Evolutionary conservation across 495 filamentous ascomycete genomes (phyloP).

Genomic region (Annulohypoxylon maeteangense): DNA sequence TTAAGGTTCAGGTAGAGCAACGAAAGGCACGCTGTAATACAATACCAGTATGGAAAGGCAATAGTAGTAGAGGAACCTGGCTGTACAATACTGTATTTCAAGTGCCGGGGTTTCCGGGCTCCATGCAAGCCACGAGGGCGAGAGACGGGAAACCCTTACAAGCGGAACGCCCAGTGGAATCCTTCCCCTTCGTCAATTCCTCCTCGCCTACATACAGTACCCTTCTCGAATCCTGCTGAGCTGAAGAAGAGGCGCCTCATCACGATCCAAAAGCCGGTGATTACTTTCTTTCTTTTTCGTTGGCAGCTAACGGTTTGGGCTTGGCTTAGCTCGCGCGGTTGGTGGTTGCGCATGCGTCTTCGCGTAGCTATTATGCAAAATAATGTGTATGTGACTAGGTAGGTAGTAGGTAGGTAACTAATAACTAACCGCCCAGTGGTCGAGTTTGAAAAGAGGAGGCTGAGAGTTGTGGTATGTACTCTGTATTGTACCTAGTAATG

Average conservation of each 20-base stretch:
- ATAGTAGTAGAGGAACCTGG: not conserved
- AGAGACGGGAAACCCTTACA: constrained; percentile 29
- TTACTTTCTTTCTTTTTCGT: not conserved
- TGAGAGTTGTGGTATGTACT: constrained; percentile 24
- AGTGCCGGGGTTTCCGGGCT: constrained; percentile 36
- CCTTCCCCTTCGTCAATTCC: not conserved
- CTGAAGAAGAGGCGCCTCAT: not conserved
- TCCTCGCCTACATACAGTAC: not conserved
- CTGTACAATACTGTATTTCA: constrained; percentile 9
- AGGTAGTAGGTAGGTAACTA: not conserved
- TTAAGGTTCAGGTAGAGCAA: no score
- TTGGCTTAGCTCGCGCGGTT: not conserved
- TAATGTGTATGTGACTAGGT: no score
- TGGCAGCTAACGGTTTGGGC: constrained; percentile 2
- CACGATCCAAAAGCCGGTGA: not conserved
- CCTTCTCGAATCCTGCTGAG: not conserved
- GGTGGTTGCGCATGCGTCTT: not conserved
- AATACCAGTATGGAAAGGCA: no score
- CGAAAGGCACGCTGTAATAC: no score
- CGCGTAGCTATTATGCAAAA: not conserved
- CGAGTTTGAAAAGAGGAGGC: constrained; percentile 17
- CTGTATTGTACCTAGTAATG: not conserved
- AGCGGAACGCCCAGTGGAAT: not conserved
- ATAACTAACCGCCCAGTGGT: no score
- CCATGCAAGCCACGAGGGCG: constrained; percentile 43